These are phyloP conservation scores for Starmerella ratchasimensis DNA, from an alignment of 805 yeast species.

Conservation along the genomic window DNA sequence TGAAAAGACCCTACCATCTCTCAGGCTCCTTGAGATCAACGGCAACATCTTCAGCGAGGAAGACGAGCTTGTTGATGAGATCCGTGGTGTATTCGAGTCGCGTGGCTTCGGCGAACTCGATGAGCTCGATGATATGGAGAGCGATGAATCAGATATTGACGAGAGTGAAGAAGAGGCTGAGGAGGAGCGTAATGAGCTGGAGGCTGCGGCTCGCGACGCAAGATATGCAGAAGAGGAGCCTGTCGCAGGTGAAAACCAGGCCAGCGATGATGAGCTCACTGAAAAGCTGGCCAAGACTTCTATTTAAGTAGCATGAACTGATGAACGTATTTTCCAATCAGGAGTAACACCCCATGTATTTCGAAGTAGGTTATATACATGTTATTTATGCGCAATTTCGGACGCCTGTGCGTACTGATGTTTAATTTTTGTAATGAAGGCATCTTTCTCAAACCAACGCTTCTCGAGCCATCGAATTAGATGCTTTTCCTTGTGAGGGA, in stretches of 20 bases:
- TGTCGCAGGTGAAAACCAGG: constrained; percentile 29
- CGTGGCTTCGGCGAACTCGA: constrained; percentile 75
- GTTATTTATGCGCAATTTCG: neutral
- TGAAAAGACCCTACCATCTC: constrained; percentile 40
- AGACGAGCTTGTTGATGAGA: constrained; percentile 47
- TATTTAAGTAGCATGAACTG: neutral
- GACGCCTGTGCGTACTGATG: neutral
- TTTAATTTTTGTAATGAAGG: neutral
- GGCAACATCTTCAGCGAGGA: constrained; percentile 93
- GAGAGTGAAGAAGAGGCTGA: constrained; percentile 46
- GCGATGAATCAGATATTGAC: constrained; percentile 51
- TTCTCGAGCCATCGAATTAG: constrained; percentile 57
- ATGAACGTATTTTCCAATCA: neutral
- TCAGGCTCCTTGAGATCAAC: constrained; percentile 65
- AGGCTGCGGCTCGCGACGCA: constrained; percentile 34
- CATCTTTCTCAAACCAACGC: constrained; percentile 59
- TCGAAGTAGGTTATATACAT: no score
- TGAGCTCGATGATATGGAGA: constrained; percentile 91
- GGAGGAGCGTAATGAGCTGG: constrained; percentile 38
- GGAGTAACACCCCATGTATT: neutral
- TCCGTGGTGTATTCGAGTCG: constrained; percentile 48
- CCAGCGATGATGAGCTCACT: constrained; percentile 42
- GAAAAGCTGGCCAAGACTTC: constrained; percentile 38
- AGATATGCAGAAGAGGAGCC: constrained; percentile 30
- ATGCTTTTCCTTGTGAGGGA: constrained; percentile 18